Evolutionary conservation across 2,329 filamentous ascomycete genomes (phyloP).

Genomic region (Fusarium sulawesiense): DNA sequence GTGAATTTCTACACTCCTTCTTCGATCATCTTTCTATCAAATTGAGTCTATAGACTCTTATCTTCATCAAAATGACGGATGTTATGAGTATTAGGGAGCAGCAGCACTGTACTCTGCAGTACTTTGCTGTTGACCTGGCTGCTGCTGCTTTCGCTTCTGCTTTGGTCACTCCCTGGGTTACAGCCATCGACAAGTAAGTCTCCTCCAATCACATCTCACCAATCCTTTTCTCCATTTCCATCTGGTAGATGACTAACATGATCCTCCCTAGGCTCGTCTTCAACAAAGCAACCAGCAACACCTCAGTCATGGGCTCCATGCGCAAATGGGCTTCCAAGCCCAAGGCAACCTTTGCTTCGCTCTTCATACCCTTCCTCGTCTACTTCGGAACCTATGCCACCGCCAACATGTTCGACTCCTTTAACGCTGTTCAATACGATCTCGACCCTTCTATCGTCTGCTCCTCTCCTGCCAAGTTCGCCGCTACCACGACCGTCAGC

Average conservation of each 20-base stretch:
- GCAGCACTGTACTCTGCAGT: conserved; percentile 41
- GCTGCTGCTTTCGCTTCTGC: conserved; percentile 42
- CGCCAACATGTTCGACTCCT: conserved; percentile 43
- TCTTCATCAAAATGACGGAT: conserved; percentile 37
- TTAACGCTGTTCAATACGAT: conserved; percentile 35
- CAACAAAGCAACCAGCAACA: conserved; percentile 40
- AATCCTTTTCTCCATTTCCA: fast-evolving
- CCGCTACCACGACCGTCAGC: conserved; percentile 40
- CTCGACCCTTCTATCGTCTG: conserved; percentile 36
- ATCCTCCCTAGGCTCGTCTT: conserved; percentile 30
- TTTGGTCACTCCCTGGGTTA: conserved; percentile 44
- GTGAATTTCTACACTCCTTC: background rate
- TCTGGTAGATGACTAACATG: background rate
- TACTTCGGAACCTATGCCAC: conserved; percentile 46
- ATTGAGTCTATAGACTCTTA: background rate
- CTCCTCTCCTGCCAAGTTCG: conserved; percentile 40
- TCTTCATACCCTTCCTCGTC: conserved; percentile 43
- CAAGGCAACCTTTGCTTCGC: conserved; percentile 34
- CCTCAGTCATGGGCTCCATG: conserved; percentile 38
- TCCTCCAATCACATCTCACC: background rate
- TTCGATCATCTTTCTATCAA: background rate
- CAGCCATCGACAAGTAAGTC: conserved; percentile 44
- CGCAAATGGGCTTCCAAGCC: conserved; percentile 40
- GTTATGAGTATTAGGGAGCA: conserved; percentile 41
- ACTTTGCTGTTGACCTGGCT: conserved; percentile 41